Base-by-base conservation (phyloP, 257 asterid genomes). In the Verbascum thapsus region DNA sequence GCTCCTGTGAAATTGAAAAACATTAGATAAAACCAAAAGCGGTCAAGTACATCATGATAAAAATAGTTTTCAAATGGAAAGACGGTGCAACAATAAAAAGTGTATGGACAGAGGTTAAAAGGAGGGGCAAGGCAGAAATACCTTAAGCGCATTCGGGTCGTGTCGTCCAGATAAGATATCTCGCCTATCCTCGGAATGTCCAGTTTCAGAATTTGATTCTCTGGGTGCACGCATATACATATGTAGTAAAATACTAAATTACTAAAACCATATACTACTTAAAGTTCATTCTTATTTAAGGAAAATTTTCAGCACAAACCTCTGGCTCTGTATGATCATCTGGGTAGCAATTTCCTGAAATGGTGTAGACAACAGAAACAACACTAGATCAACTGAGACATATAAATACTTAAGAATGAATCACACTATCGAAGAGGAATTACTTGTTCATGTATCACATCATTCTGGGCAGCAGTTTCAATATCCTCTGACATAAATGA, bases 371-470 rank as follows among this genome's bases (percentile, higher is more conserved):
- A 69, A 51, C 19, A n/a, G 51, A 59, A 49, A 51, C 30, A 19
- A 62, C 9, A 58, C 50, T 23, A 74, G 53, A 72, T 40, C 68
- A 72, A 40, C 34, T 16, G 39, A 7, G 50, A 61, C 35, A 65
- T 48, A 49, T 48, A 67, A 67, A 53, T 8, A 20, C 63, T 43
- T 64, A 58, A 51, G 35, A n/a, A 18, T 15, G 53, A 61, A 44
- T 53, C 48, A 66, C 13, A 48, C 18, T 15, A 4, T 19, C 45
- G 18, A 53, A 66, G 40, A 66, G 6, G 10, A 53, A 64, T 53
- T 80, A 89, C 99, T 73, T 94, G 99, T 75, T 94, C 97, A 53
- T 78, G 97, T 67, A 94, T 67, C 69, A 87, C 81, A 64, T 94
- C 95, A 50, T 61, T 82, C 80, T 81, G 99, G 37, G 89, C 90